Conservation (phyloP, 306 rosid genomes). For the Cucurbita maxima region DNA sequence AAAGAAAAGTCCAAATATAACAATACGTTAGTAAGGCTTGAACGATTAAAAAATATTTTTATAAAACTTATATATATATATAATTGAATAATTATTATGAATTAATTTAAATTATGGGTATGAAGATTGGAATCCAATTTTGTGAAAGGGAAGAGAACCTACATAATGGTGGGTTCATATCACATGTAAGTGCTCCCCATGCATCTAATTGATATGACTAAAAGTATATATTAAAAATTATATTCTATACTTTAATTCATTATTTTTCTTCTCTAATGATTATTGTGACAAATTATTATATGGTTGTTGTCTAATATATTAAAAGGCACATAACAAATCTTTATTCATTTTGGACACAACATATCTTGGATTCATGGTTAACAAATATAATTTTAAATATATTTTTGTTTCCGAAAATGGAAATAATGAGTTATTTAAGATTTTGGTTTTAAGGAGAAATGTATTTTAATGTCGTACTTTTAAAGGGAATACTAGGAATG, state of each 20-base stretch:
- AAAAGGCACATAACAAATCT: not conserved
- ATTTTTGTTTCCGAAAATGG: too few species aligned
- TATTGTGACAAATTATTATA: not conserved
- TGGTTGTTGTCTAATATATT: not conserved
- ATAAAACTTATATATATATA: not conserved
- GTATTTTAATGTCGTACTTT: too few species aligned
- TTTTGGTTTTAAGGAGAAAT: too few species aligned
- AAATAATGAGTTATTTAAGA: too few species aligned
- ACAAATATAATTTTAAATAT: too few species aligned
- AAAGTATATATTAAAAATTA: not conserved
- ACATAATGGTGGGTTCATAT: not conserved
- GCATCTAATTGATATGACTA: not conserved
- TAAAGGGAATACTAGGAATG: too few species aligned
- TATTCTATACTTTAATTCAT: not conserved
- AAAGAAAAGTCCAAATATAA: too few species aligned
- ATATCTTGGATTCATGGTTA: not conserved
- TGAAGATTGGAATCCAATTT: not conserved
- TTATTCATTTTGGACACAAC: not conserved
- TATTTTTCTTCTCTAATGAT: not conserved
- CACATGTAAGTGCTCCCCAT: constrained; percentile 2
- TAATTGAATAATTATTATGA: not conserved
- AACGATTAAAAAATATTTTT: too few species aligned
- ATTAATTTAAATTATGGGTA: not conserved
- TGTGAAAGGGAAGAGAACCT: not conserved
- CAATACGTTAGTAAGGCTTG: too few species aligned